Percentiles rank a stretch among this genome's conserved stretches.
Conservation (phyloP, 225 moss, liverwort and hornwort genomes). For the Thuidium tamariscinum region DNA sequence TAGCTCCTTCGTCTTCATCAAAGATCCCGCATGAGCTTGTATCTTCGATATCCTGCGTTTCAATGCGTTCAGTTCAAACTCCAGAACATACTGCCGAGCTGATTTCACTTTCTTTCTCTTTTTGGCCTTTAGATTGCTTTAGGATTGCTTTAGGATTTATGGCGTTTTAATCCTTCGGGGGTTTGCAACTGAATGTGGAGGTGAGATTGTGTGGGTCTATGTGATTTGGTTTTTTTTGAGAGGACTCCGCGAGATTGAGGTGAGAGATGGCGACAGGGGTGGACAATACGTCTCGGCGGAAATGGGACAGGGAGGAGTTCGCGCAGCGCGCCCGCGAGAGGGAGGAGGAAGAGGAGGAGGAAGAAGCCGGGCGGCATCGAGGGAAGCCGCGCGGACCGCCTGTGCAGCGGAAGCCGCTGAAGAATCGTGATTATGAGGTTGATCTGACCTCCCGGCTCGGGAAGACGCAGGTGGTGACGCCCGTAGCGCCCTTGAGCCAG, state of each 20-base stretch:
- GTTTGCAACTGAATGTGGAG: neutral
- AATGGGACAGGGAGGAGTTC: conserved; percentile 97
- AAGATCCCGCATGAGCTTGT: neutral
- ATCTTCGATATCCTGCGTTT: neutral
- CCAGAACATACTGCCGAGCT: neutral
- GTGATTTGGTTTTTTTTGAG: neutral
- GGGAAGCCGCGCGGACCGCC: conserved; percentile 75
- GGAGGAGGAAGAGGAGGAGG: conserved; percentile 69
- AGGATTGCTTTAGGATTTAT: neutral
- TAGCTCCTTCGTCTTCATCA: neutral
- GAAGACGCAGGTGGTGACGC: conserved; percentile 98
- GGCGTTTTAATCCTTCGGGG: neutral
- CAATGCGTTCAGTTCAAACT: neutral
- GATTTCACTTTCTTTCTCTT: neutral
- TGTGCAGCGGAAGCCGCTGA: conserved; percentile 84
- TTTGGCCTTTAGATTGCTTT: neutral
- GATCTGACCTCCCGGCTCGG: conserved; percentile 92
- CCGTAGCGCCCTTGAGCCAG: conserved; percentile 93
- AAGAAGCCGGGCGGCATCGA: conserved; percentile 56
- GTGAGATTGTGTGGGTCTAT: neutral
- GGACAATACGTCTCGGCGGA: conserved; percentile 86
- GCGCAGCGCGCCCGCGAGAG: conserved; percentile 75
- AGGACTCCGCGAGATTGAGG: neutral
- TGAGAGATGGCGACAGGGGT: conserved; percentile 40
- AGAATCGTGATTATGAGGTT: conserved; percentile 92